Conservation (phyloP, 1,284 basidiomycete species). For the Sphagnurus paluster region DNA sequence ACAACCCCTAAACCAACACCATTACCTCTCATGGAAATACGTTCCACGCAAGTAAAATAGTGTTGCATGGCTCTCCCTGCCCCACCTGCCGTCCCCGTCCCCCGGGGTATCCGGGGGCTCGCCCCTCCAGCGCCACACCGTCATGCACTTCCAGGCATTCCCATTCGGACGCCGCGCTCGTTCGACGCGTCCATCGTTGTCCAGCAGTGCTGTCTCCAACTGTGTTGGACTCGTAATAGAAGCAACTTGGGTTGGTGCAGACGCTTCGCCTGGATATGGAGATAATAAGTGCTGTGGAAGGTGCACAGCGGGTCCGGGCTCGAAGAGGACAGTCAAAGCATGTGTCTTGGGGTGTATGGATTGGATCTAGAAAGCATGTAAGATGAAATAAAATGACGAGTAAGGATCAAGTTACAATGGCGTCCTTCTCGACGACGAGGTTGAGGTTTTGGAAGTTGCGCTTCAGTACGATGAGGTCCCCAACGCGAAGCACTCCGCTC, state of each 20-base stretch:
- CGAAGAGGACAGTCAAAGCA: constrained; percentile 42
- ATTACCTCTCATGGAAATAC: constrained; percentile 38
- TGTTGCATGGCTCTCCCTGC: constrained; percentile 49
- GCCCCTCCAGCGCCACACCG: constrained; percentile 47
- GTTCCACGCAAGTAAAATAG: constrained; percentile 52
- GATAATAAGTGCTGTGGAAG: constrained; percentile 40
- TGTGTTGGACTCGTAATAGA: constrained; percentile 43
- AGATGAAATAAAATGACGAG: not conserved
- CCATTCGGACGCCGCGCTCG: constrained; percentile 39
- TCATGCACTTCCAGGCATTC: constrained; percentile 55
- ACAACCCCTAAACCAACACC: no score
- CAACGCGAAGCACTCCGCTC: constrained; percentile 43
- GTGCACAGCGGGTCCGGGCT: constrained; percentile 33
- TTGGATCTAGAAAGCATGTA: constrained; percentile 36
- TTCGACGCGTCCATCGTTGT: constrained; percentile 48
- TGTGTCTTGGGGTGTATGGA: constrained; percentile 41
- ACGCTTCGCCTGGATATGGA: constrained; percentile 27
- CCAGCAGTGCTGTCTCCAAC: constrained; percentile 51
- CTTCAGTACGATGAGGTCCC: constrained; percentile 53
- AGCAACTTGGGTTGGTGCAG: constrained; percentile 35
- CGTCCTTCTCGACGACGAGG: constrained; percentile 51
- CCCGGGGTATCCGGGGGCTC: constrained; percentile 23
- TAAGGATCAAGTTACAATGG: constrained; percentile 38
- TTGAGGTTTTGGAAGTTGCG: constrained; percentile 40
- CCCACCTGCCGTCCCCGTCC: constrained; percentile 39